Evolutionary conservation across 805 yeast species (phyloP).

Genomic region (Cyberlindnera maritima): DNA sequence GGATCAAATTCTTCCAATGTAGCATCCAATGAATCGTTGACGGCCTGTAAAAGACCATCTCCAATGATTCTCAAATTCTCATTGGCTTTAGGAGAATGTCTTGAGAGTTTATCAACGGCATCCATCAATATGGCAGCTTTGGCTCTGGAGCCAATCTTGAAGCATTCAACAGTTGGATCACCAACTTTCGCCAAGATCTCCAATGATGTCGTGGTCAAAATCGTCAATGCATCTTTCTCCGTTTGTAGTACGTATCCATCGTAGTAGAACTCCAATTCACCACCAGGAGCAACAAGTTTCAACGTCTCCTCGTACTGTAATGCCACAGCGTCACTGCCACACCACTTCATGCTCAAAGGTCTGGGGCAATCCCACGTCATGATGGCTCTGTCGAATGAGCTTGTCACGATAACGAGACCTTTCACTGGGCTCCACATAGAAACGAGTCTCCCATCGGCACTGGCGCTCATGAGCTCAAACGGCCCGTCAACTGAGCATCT

Average conservation of each 20-base stretch:
- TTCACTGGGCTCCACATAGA: constrained; percentile 9
- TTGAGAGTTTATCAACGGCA: constrained; percentile 63
- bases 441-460: constrained; percentile 13
- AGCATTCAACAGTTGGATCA: constrained; percentile 53
- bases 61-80: constrained; percentile 62
- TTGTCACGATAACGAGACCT: constrained; percentile 11
- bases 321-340: constrained; percentile 80
- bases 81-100: constrained; percentile 76
- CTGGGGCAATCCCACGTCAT: constrained; percentile 12
- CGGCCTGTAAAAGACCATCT: constrained; percentile 54
- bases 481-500: constrained; percentile 16
- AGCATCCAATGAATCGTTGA: constrained; percentile 68
- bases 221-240: constrained; percentile 67
- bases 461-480: constrained; percentile 10
- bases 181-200: constrained; percentile 67
- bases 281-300: constrained; percentile 69
- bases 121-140: constrained; percentile 83
- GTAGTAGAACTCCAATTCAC: constrained; percentile 50
- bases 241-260: constrained; percentile 41
- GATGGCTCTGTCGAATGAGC: constrained; percentile 7
- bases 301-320: constrained; percentile 60
- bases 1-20: constrained; percentile 77
- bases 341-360: constrained; percentile 55
- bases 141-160: constrained; percentile 78
- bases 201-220: constrained; percentile 51